Evolutionary conservation across 495 filamentous ascomycete species (phyloP).

Genomic region (Aspergillus cristatus): DNA sequence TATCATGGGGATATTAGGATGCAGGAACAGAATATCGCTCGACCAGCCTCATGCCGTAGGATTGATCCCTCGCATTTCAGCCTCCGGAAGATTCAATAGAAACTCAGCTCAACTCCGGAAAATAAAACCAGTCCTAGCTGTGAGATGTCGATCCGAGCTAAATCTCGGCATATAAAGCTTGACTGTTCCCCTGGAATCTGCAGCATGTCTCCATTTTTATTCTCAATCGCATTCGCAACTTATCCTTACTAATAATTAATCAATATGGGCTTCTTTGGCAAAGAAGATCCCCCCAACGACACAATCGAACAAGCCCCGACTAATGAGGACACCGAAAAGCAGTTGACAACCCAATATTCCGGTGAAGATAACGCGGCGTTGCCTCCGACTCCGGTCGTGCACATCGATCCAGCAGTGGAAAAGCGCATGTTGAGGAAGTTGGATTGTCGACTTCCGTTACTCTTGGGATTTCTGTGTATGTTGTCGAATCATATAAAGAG

Average conservation of each 20-base stretch:
- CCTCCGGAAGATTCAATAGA: too few relatives aligned
- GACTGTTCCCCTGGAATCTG: too few relatives aligned
- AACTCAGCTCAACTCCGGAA: too few relatives aligned
- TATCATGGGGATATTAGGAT: too few relatives aligned
- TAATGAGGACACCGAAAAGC: slow-evolving; percentile 25
- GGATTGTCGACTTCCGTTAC: slow-evolving; percentile 42
- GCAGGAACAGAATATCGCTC: too few relatives aligned
- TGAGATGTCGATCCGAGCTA: too few relatives aligned
- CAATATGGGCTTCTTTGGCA: slow-evolving; percentile 25
- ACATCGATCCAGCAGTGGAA: slow-evolving; percentile 46
- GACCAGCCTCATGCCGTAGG: too few relatives aligned
- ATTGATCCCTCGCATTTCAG: too few relatives aligned
- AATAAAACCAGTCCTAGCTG: too few relatives aligned
- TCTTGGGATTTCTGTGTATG: slow-evolving; percentile 47
- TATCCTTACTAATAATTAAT: neutral
- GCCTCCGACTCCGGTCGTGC: slow-evolving; percentile 5
- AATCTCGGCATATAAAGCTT: too few relatives aligned
- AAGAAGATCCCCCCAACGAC: slow-evolving; percentile 14
- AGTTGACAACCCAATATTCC: slow-evolving; percentile 12
- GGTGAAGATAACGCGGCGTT: slow-evolving; percentile 16
- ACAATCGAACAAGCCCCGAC: slow-evolving; percentile 15
- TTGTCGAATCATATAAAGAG: neutral
- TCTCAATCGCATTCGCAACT: neutral
- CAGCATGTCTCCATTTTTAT: neutral
- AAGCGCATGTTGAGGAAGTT: slow-evolving; percentile 49